Percentiles rank a stretch among this genome's conserved stretches.
Evolutionary conservation across 1,139 yeast species (phyloP).

Genomic region (Scheffersomyces insectosa): DNA sequence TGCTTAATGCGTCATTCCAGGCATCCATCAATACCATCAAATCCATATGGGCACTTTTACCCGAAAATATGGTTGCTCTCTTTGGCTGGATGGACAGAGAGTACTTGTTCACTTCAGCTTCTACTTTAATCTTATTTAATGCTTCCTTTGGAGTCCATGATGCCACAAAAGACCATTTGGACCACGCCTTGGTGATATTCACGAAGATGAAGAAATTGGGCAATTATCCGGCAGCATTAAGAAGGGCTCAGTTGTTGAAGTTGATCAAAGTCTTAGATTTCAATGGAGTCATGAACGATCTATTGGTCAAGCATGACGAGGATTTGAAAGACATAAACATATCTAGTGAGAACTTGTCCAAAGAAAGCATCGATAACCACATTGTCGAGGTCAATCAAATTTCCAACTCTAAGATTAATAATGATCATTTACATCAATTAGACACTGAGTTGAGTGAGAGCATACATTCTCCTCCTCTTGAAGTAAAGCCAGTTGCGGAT

Average conservation of each 20-base stretch:
- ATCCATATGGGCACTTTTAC: conserved; percentile 69
- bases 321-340: conserved; percentile 17
- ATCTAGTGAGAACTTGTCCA: conserved; percentile 1
- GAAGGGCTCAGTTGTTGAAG: conserved; percentile 71
- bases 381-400: conserved; percentile 11
- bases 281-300: conserved; percentile 60
- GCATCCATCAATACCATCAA: conserved; percentile 80
- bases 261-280: conserved; percentile 67
- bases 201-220: conserved; percentile 76
- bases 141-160: conserved; percentile 84
- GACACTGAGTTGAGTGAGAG: conserved; percentile 6
- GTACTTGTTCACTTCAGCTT: conserved; percentile 77
- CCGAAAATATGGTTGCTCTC: conserved; percentile 76
- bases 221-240: conserved; percentile 73
- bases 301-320: conserved; percentile 60
- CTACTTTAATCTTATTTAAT: conserved; percentile 72
- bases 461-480: background rate
- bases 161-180: conserved; percentile 69
- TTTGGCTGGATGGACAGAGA: conserved; percentile 92
- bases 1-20: conserved; percentile 78
- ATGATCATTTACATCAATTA: conserved; percentile 11
- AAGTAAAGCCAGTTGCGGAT: background rate
- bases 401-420: conserved; percentile 7
- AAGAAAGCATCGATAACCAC: conserved; percentile 9
- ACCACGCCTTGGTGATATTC: conserved; percentile 69